phyloP scores from a whole-genome alignment of 73 alveolate species.

The Tetrahymena thermophila region DNA sequence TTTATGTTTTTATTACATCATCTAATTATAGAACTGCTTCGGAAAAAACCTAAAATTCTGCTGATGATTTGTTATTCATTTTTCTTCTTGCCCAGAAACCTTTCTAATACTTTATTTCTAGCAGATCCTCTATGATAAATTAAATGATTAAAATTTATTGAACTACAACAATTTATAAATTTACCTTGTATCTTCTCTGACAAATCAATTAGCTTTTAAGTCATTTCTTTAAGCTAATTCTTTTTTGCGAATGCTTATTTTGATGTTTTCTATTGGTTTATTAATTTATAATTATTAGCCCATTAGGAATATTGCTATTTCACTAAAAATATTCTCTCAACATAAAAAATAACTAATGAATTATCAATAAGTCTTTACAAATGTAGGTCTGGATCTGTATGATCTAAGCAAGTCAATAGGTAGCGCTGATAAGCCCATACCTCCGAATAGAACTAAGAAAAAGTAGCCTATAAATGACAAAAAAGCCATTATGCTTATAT shows the following conservation, averaged over 20 bases:
- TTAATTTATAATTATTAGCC: neutral
- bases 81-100: neutral
- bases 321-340: too few relatives aligned
- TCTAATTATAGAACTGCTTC: neutral
- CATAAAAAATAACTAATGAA: neutral
- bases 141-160: neutral
- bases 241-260: neutral
- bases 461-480: conserved; percentile 58
- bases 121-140: neutral
- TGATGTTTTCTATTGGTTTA: neutral
- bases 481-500: conserved; percentile 13
- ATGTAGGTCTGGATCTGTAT: conserved; percentile 54
- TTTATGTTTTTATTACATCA: too few relatives aligned
- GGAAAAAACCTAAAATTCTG: neutral
- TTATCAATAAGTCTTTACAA: neutral
- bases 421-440: conserved; percentile 61
- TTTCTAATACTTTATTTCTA: neutral
- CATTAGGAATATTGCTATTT: neutral
- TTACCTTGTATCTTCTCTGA: neutral
- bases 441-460: conserved; percentile 55
- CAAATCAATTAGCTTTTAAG: neutral
- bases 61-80: neutral
- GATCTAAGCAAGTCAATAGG: conserved; percentile 59
- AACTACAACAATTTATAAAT: neutral
- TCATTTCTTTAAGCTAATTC: neutral